Base-by-base conservation (phyloP, 2,329 filamentous ascomycete genomes). In the Aureobasidium zeae region DNA sequence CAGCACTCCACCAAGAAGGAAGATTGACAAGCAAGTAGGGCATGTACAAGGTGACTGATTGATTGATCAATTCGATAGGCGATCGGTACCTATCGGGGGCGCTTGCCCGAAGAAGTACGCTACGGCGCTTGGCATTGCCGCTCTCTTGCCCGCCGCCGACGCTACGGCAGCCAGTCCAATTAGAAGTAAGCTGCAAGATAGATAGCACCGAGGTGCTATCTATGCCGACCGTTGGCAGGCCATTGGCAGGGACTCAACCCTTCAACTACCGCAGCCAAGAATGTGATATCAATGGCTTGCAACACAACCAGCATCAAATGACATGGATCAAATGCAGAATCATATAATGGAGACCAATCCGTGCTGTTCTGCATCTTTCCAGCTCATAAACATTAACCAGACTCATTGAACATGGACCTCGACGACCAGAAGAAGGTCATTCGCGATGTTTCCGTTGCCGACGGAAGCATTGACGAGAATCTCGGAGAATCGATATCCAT, bases 401-500 rank as follows among this genome's bases (percentile, higher is more conserved):
- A 3, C 17, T 12, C 10, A 10, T 12, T 33, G 16, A 19, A 10
- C 12, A 24, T 35, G 19, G 12, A 35, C 16, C 4, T 35, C 4
- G 32, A 35, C n/a, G 20, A 35, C 32, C 16, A 35, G 20, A 15
- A 15, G 3, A 35, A 35, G 19, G 20, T 21, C 8, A n/a, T 35
- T n/a, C 32, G 24, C 3, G 32, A 35, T 11, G 20, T 35, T 3
- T 35, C 32, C 24, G 19, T 16, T 24, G 32, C 20, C 20, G 32
- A 35, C 5, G 20, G n/a, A 12, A 35, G 32, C 12, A 10, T 35
- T 9, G 32, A 35, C n/a, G 19, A 9, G 5, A 15, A 19, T 3
- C 32, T 35, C 11, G 32, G 11, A 12, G 32, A 22, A 13, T 34
- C 31, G 12, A 21, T n/a, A 13, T 24, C 44, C 6, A 47, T 47